Conservation (phyloP, 2,329 filamentous ascomycete genomes). For the Diplodia seriata region DNA sequence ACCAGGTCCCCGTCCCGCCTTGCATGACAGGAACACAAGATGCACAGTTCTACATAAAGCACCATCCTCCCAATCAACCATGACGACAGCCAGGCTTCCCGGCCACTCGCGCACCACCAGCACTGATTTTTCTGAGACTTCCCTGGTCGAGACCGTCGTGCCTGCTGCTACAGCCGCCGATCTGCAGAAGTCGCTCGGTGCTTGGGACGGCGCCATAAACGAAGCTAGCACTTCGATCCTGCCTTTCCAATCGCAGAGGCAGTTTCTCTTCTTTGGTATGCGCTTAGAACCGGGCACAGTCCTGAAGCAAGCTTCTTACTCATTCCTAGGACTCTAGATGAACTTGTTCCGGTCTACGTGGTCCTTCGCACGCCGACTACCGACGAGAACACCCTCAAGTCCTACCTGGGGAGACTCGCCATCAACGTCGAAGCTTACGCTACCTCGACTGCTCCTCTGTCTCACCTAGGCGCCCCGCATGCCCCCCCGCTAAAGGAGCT, state of each 20-base stretch:
- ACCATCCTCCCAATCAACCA: constrained; percentile 16
- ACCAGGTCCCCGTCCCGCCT: constrained; percentile 6
- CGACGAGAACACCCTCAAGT: constrained; percentile 63
- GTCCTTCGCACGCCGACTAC: constrained; percentile 69
- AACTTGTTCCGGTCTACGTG: constrained; percentile 72
- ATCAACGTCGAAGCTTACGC: constrained; percentile 73
- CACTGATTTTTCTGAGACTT: constrained; percentile 49
- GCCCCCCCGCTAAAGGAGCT: constrained; percentile 56
- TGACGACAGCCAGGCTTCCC: constrained; percentile 26
- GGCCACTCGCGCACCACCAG: constrained; percentile 41
- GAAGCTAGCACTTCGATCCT: constrained; percentile 56
- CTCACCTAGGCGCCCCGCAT: constrained; percentile 42
- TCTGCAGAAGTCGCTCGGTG: constrained; percentile 49
- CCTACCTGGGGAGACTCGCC: constrained; percentile 67
- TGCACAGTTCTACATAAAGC: constrained; percentile 28
- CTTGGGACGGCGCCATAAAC: constrained; percentile 54
- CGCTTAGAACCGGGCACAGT: constrained; percentile 45
- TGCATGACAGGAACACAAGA: constrained; percentile 24
- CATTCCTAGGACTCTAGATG: constrained; percentile 67
- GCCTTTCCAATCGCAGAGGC: constrained; percentile 66
- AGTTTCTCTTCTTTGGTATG: constrained; percentile 76
- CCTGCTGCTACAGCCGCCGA: constrained; percentile 47
- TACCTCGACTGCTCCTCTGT: constrained; percentile 56
- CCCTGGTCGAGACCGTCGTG: constrained; percentile 49
- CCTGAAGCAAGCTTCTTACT: constrained; percentile 56